Percentiles rank a stretch among this genome's conserved stretches.
Conservation (phyloP, 495 filamentous ascomycete genomes). For the Talaromyces stipitatus region DNA sequence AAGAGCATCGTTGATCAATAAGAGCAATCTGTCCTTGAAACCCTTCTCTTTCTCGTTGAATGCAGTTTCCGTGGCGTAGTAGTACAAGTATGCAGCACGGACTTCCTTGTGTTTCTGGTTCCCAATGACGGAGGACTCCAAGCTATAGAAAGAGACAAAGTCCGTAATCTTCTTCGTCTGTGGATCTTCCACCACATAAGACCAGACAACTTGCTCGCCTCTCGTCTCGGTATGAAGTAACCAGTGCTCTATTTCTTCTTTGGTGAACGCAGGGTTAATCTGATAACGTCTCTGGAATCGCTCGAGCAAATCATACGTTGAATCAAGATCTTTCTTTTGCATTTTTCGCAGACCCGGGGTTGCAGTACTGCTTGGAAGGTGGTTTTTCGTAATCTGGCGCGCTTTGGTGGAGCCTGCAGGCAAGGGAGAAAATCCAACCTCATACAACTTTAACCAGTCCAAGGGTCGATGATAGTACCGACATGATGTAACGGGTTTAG, state of each 20-base stretch:
- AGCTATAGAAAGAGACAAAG: constrained; percentile 91
- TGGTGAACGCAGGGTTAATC: constrained; percentile 72
- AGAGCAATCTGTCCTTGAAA: constrained; percentile 64
- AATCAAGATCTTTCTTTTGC: constrained; percentile 73
- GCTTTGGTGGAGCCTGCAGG: constrained; percentile 73
- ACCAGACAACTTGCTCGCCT: constrained; percentile 78
- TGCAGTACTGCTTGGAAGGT: constrained; percentile 61
- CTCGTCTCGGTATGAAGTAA: constrained; percentile 55
- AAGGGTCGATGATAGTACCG: constrained; percentile 89
- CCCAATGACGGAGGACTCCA: constrained; percentile 86
- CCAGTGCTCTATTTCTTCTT: constrained; percentile 83
- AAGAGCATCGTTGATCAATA: constrained; percentile 74
- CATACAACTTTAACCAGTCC: constrained; percentile 92
- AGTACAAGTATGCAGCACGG: constrained; percentile 88
- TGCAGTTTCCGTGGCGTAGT: constrained; percentile 83
- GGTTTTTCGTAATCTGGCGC: constrained; percentile 72
- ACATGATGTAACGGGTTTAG: constrained; percentile 83
- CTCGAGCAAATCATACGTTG: constrained; percentile 64
- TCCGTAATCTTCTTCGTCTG: constrained; percentile 78
- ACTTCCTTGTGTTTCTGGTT: constrained; percentile 68
- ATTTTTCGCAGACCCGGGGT: constrained; percentile 71
- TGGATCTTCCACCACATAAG: constrained; percentile 80
- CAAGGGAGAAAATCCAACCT: constrained; percentile 82
- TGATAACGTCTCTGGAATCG: constrained; percentile 74
- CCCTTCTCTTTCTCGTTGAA: constrained; percentile 51